Evolutionary conservation across 108 stramenopile species (phyloP).

Genomic region (Mediolabrus comicus): DNA sequence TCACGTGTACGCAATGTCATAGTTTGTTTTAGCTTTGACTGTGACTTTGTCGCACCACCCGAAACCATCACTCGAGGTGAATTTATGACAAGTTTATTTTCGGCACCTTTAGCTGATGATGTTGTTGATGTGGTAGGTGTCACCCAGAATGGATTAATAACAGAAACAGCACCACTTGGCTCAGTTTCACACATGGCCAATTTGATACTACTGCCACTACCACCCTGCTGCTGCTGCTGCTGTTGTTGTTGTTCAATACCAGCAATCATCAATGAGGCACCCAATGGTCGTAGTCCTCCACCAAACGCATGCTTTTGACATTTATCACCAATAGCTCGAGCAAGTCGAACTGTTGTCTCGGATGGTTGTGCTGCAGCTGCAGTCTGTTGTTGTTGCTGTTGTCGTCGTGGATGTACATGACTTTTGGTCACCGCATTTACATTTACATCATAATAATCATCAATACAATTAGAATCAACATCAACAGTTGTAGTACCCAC

Average conservation of each 20-base stretch:
- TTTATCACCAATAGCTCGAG: constrained; percentile 46
- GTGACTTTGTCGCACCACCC: constrained; percentile 25
- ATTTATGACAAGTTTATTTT: not conserved
- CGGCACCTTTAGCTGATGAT: constrained; percentile 3
- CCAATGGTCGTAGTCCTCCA: constrained; percentile 77
- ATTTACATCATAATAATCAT: too few relatives aligned
- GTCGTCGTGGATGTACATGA: too few relatives aligned
- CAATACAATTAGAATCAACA: not conserved
- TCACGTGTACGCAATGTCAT: constrained; percentile 11
- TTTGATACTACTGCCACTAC: not conserved
- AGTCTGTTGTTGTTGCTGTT: too few relatives aligned
- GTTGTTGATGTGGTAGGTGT: too few relatives aligned
- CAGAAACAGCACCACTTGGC: constrained; percentile 30
- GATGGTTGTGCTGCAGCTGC: constrained; percentile 10
- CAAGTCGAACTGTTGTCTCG: constrained; percentile 34
- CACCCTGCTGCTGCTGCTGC: not conserved
- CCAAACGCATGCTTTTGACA: constrained; percentile 80
- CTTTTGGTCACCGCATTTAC: too few relatives aligned
- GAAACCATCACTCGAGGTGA: constrained; percentile 36
- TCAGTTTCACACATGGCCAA: constrained; percentile 43
- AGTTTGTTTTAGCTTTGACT: constrained; percentile 7
- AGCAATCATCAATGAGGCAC: constrained; percentile 60
- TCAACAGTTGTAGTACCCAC: constrained; percentile 14
- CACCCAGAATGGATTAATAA: not conserved
- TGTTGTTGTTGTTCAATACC: constrained; percentile 46